phyloP scores from a whole-genome alignment of 352 stramenopile species.

The Phytophthora pisi region DNA sequence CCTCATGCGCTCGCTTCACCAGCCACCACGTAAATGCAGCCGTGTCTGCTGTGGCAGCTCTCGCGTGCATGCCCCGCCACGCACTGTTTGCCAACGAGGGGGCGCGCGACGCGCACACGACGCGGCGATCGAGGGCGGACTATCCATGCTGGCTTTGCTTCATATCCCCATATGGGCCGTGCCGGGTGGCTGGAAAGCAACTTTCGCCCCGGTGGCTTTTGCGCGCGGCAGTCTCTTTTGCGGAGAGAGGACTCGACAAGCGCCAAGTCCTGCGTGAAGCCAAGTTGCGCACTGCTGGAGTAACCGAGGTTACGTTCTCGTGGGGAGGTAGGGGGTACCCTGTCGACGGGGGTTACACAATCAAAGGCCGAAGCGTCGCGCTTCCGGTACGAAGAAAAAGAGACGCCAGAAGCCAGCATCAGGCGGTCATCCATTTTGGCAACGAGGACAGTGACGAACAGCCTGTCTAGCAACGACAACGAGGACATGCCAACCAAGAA shows the following conservation, averaged over 20 bases:
- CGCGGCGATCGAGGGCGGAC: constrained; percentile 23
- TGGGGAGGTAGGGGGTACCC: not conserved
- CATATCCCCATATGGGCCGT: constrained; percentile 21
- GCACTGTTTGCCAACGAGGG: constrained; percentile 35
- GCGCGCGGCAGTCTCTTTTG: not conserved
- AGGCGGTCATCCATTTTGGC: constrained; percentile 50
- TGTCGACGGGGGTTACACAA: constrained; percentile 1
- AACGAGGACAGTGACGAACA: constrained; percentile 32
- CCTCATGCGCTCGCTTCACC: not conserved
- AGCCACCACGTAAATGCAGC: not conserved
- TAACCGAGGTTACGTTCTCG: constrained; percentile 3
- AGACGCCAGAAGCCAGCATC: constrained; percentile 16
- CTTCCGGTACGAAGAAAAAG: constrained; percentile 26
- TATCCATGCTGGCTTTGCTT: constrained; percentile 25
- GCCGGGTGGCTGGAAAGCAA: constrained; percentile 14
- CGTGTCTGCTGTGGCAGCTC: constrained; percentile 12
- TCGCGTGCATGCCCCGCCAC: constrained; percentile 9
- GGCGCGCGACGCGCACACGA: constrained; percentile 13
- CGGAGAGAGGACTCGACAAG: not conserved
- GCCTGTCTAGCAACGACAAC: not conserved
- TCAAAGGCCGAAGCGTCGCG: too few relatives aligned
- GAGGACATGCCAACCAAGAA: constrained; percentile 23
- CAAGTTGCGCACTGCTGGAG: not conserved
- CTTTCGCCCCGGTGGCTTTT: not conserved
- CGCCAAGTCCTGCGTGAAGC: not conserved